Base-by-base conservation (phyloP, 176 grass and related monocot species). In the Aegilops sharonensis region DNA sequence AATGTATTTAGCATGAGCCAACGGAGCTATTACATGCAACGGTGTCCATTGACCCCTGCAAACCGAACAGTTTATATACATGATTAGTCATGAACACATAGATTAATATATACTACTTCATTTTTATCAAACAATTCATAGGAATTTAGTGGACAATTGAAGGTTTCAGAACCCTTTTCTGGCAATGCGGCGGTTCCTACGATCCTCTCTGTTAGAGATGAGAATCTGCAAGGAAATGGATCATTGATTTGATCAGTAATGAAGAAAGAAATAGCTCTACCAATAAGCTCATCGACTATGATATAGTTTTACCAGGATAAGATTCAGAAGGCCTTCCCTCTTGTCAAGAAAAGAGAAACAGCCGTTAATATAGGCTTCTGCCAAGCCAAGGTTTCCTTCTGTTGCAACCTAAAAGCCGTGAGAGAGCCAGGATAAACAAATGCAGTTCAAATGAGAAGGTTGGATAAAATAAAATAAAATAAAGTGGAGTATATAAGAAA, bases 251-350 rank as follows among this genome's bases (percentile, higher is more conserved):
- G 52, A 57, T 1, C 2, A 8, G 54, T 57, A 57, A 8, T 57
- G 18, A 57, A 57, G 2, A 57, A 1, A 7, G 37, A 57, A 57
- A 57, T 57, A 57, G 54, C 18, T 57, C 54, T 57, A 57, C 7
- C 54, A 6, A 57, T 57, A 57, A 21, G 54, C 54, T 57, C 54
- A 57, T 56, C 1, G 52, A 56, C 17, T 56, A 56, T 20, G 17
- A 57, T 57, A 57, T 72, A 39, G 4, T 72, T 72, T 72, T 72
- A 72, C 69, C 69, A 72, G 69, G 5, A 72, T 11, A 72, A 72
- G 69, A 42, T 72, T 72, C 20, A 72, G 69, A 42, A 72, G 36
- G 36, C 36, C 21, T 72, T 72, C 69, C 23, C 68, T 72, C 10
- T 72, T 72, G 68, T 72, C 68, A 72, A 23, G 2, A 42, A 72